phyloP scores from a whole-genome alignment of 345 rosid genomes.

The Brassica carinata region DNA sequence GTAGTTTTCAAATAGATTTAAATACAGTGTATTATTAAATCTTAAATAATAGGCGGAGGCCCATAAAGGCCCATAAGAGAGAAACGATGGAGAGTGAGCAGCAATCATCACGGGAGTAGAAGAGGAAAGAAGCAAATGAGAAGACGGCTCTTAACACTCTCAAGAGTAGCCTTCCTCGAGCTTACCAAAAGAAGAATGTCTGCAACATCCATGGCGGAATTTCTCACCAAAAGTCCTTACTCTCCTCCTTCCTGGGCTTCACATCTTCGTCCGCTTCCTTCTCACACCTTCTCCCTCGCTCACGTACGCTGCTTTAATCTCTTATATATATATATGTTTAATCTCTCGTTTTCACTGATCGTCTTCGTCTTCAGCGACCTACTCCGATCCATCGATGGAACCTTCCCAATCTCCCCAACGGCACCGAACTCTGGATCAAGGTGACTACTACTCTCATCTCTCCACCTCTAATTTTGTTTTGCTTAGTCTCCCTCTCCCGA shows the following conservation, averaged over 20 bases:
- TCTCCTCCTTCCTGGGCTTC: constrained; percentile 78
- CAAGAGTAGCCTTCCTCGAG: constrained; percentile 12
- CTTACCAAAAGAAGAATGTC: constrained; percentile 25
- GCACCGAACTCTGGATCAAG: constrained; percentile 85
- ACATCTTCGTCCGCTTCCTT: constrained; percentile 61
- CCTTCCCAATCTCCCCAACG: constrained; percentile 74
- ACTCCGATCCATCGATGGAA: constrained; percentile 91
- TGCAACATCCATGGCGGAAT: constrained; percentile 45
- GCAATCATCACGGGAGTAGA: not conserved
- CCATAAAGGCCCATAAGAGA: not conserved
- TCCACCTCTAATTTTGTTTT: not conserved
- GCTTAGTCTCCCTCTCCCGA: not conserved
- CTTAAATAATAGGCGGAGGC: not conserved
- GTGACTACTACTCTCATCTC: constrained; percentile 36
- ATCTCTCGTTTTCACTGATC: constrained; percentile 3
- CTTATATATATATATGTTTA: not conserved
- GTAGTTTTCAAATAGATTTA: not conserved
- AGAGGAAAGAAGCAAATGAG: constrained; percentile 4
- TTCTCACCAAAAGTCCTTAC: constrained; percentile 59
- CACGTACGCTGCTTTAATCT: constrained; percentile 44
- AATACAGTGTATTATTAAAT: too few relatives aligned
- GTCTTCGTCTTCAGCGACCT: constrained; percentile 51
- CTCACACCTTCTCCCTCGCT: constrained; percentile 65
- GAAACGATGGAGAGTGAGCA: constrained; percentile 1
- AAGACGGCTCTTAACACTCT: constrained; percentile 13